Evolutionary conservation across 2,329 filamentous ascomycete genomes (phyloP).

Genomic region (Exophiala viscosa): DNA sequence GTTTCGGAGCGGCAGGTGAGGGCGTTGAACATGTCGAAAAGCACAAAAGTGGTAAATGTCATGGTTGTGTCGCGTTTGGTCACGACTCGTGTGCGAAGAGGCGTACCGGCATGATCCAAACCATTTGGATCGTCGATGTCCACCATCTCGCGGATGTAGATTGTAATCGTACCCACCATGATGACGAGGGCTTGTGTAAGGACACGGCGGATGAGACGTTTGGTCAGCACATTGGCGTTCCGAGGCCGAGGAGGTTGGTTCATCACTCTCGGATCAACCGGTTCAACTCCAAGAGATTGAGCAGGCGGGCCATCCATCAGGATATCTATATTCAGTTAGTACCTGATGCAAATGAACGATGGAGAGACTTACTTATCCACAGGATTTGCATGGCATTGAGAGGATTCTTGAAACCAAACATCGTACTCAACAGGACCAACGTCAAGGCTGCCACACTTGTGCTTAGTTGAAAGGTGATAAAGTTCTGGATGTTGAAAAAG

Average conservation of each 20-base stretch:
- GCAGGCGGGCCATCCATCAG: conserved; percentile 99
- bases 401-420: conserved; percentile 89
- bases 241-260: conserved; percentile 80
- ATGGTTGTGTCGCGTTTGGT: conserved; percentile 95
- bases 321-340: conserved; percentile 64
- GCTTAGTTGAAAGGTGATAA: conserved; percentile 95
- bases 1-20: conserved; percentile 85
- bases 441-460: conserved; percentile 92
- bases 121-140: conserved; percentile 53
- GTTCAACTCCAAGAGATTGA: conserved; percentile 93
- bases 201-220: conserved; percentile 74
- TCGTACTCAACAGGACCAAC: conserved; percentile 86
- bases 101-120: conserved; percentile 3
- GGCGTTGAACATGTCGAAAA: conserved; percentile 99
- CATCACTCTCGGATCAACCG: conserved; percentile 93
- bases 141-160: conserved; percentile 89
- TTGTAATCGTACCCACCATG: conserved; percentile 84
- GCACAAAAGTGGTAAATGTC: conserved; percentile 97
- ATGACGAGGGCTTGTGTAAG: conserved; percentile 84
- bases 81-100: conserved; percentile 56
- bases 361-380: conserved; percentile 79
- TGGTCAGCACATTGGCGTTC: conserved; percentile 86
- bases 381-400: conserved; percentile 99
- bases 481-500: conserved; percentile 99
- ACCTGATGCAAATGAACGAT: neutral